phyloP scores from a whole-genome alignment of 208 protist species.

The Trypanosoma caninum region DNA sequence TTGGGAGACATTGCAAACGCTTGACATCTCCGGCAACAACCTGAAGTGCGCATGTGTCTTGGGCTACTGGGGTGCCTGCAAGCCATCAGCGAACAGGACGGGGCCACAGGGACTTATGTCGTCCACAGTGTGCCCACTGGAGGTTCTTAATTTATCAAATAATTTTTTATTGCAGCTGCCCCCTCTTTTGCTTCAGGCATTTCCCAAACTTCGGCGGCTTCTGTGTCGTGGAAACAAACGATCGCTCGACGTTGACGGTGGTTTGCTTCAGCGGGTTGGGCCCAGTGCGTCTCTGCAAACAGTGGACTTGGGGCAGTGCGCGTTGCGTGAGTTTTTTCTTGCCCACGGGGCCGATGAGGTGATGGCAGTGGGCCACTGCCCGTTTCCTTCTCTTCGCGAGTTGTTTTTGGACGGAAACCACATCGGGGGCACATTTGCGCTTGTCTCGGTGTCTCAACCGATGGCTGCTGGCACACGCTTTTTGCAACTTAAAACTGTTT shows the following conservation, averaged over 20 bases:
- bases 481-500: constrained; percentile 26
- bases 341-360: constrained; percentile 1
- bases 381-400: constrained; percentile 31
- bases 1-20: constrained; percentile 28
- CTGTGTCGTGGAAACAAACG: constrained; percentile 28
- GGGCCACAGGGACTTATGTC: background rate
- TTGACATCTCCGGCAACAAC: constrained; percentile 39
- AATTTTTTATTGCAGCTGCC: constrained; percentile 35
- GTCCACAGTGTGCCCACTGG: constrained; percentile 12
- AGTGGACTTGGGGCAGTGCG: constrained; percentile 16
- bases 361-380: background rate
- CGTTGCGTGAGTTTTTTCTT: constrained; percentile 24
- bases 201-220: constrained; percentile 35
- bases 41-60: constrained; percentile 36
- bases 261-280: constrained; percentile 23
- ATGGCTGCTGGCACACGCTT: background rate
- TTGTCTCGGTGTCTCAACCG: background rate
- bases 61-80: constrained; percentile 6
- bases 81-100: background rate
- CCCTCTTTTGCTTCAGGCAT: constrained; percentile 13
- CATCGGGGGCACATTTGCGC: constrained; percentile 26
- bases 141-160: constrained; percentile 34
- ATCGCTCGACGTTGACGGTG: constrained; percentile 19
- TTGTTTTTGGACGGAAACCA: constrained; percentile 33
- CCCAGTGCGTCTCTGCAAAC: constrained; percentile 16